A percentile compares a stretch with the other conserved stretches of the same genome.
These are phyloP conservation scores for Iris macrosiphon DNA, from an alignment of 106 monocot genomes.

Conservation along the genomic window DNA sequence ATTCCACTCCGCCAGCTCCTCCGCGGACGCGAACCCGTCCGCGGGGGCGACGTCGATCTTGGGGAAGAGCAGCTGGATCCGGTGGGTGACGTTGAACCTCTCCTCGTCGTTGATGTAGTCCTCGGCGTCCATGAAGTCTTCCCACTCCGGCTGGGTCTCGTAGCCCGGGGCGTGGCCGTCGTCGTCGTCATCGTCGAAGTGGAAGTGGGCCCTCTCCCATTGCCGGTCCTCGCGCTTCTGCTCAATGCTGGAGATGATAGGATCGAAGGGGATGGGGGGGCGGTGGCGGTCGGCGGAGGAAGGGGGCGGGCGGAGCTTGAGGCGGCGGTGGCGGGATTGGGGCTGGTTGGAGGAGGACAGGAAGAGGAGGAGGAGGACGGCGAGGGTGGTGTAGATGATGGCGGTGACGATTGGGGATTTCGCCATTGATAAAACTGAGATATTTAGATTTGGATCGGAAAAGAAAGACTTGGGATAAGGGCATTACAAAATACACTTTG, in stretches of 20 bases:
- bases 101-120: conserved; percentile 87
- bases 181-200: conserved; percentile 12
- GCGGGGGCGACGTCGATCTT: conserved; percentile 52
- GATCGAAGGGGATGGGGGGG: conserved; percentile 57
- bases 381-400: conserved; percentile 39
- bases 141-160: conserved; percentile 87
- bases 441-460: too few relatives aligned
- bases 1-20: conserved; percentile 83
- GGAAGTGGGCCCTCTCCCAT: conserved; percentile 68
- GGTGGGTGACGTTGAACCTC: conserved; percentile 66
- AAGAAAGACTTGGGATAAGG: too few relatives aligned
- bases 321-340: conserved; percentile 39
- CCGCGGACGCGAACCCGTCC: conserved; percentile 50
- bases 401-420: neutral
- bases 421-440: too few relatives aligned
- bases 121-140: conserved; percentile 79
- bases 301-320: conserved; percentile 33
- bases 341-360: conserved; percentile 15
- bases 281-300: conserved; percentile 6
- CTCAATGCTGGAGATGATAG: conserved; percentile 64
- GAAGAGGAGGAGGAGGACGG: conserved; percentile 35
- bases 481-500: too few relatives aligned
- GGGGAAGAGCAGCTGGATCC: conserved; percentile 65
- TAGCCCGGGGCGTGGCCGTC: conserved; percentile 46
- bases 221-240: conserved; percentile 52